Evolutionary conservation across 1,284 basidiomycete genomes (phyloP), one percentile per base, ranked within the genome.

Genomic region (Puccinia polysora): DNA sequence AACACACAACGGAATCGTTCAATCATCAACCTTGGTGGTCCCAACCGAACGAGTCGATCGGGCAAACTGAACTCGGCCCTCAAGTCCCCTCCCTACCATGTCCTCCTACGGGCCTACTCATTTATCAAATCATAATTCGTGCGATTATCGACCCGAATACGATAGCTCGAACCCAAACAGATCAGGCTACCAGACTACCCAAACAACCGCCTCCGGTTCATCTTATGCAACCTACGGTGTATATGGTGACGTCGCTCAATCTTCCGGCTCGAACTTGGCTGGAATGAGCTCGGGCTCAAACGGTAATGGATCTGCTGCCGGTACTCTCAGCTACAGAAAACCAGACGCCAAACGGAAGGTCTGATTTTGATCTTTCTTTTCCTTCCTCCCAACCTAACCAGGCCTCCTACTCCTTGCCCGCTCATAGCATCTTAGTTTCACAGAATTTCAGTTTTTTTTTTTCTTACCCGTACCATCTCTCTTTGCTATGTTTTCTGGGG

Each of bases 341-440:
- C 69, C 69, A 4, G 69, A 72, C 47, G 69, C 69, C 7, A 72
- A 72, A 47, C 69, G 69, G 32, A 72, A 72, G 58, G 69, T 72
- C 40, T 32, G 40, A 8, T 14, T 23, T 15, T 14, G 18, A 34
- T n/a, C 32, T 2, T n/a, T 30, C 32, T 63, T 25, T 20, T 63
- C 43, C 18, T 25, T 34, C 20, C 30, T 58, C n/a, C n/a, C 55
- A 30, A 7, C 12, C 20, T 34, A 36, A 6, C 30, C 32, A 36
- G 30, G 4, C 32, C 34, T 59, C 30, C n/a, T 18, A 40, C 7
- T 2, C 20, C 36, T 30, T 34, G 32, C 20, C 43, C 18, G 18
- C 20, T 40, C 20, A 20, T 5, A 23, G 10, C 6, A 3, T n/a
- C n/a, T 59, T 32, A 10, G 38, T 23, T 10, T 59, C 15, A 28